These are phyloP conservation scores for Fusarium devonianum DNA, from an alignment of 2,329 filamentous ascomycete genomes.

Conservation along the genomic window DNA sequence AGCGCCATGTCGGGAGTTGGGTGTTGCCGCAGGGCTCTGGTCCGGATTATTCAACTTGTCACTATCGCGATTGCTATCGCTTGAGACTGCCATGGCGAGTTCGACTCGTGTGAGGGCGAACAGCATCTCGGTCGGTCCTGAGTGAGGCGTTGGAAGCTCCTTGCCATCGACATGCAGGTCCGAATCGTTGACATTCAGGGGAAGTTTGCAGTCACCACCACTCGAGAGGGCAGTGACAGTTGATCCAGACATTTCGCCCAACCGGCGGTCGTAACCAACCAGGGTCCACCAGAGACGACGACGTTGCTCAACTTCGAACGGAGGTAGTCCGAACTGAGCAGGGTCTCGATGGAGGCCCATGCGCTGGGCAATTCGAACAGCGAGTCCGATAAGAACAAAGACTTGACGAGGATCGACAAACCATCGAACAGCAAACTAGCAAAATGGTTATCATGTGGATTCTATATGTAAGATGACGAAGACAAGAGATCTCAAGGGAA, in stretches of 20 bases:
- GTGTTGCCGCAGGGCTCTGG: slow-evolving; percentile 36
- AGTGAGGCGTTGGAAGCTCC: slow-evolving; percentile 57
- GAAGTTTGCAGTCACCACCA: slow-evolving; percentile 62
- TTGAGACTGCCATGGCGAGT: slow-evolving; percentile 61
- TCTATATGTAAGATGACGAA: too few relatives aligned
- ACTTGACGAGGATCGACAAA: slow-evolving; percentile 63
- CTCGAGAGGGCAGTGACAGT: slow-evolving; percentile 63
- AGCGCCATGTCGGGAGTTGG: slow-evolving; percentile 40
- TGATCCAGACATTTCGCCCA: slow-evolving; percentile 70
- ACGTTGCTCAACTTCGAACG: slow-evolving; percentile 74
- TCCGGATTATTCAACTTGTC: slow-evolving; percentile 42
- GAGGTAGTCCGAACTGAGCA: slow-evolving; percentile 57
- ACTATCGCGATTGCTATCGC: slow-evolving; percentile 52
- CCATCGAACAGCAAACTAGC: slow-evolving; percentile 57
- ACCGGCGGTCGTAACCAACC: slow-evolving; percentile 71
- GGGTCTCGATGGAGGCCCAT: slow-evolving; percentile 74
- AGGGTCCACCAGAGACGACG: slow-evolving; percentile 78
- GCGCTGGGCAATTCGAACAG: slow-evolving; percentile 71
- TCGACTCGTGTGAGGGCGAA: slow-evolving; percentile 65
- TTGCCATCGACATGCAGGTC: slow-evolving; percentile 66
- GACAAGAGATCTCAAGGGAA: too few relatives aligned
- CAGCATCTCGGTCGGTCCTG: slow-evolving; percentile 65
- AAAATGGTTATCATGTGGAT: slow-evolving; percentile 2
- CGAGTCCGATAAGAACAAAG: slow-evolving; percentile 65
- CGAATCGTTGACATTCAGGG: slow-evolving; percentile 68